Evolutionary conservation across 2,329 filamentous ascomycete genomes (phyloP), one percentile per base, ranked within the genome.

Genomic region (Esteya vermicola): DNA sequence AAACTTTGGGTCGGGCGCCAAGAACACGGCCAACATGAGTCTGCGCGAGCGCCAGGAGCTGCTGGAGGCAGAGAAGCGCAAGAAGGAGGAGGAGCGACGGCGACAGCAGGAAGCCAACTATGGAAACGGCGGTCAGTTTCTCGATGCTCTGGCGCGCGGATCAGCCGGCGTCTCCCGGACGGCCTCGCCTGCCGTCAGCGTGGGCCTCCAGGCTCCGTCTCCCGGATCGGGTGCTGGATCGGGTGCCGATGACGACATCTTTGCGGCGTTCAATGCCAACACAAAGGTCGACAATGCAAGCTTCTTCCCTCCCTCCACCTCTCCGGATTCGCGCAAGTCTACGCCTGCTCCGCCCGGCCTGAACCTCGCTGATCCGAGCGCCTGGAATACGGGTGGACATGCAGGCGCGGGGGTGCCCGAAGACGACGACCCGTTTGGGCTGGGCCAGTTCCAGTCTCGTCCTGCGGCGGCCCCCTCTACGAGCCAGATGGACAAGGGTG

Each of bases 371-470:
- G 62, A 65, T 41, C 68, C 75, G 2, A 63, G 55, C 41, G 65
- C 74, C 2, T 79, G 75, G 75, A 59, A 52, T 20, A 12, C 40
- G 4, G 53, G 4, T 43, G 49, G 47, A 18, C 57, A 2, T 52
- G 54, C 40, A 30, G 16, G 4, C 16, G 14, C 30, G 20, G 33
- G 22, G 6, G n/a, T 30, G 12, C 10, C 14, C 12, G 80, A 89
- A 42, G 84, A 94, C 50, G 85, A 93, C 53, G 85, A 94, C 53
- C 85, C 86, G 2, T 95, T 96, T 55, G 89, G 85, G 1, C 63
- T 95, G 27, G 78, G 68, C 43, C 65, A 80, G 47, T 56, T 85
- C 51, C 72, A 73, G 47, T 60, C 55, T 5, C 45, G 55, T 19
- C 48, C 54, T 47, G 19, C 51, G 54, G 21, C 51, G 44, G 9